Evolutionary conservation across 2,329 filamentous ascomycete species (phyloP).

Genomic region (Aspergillus sp.): DNA sequence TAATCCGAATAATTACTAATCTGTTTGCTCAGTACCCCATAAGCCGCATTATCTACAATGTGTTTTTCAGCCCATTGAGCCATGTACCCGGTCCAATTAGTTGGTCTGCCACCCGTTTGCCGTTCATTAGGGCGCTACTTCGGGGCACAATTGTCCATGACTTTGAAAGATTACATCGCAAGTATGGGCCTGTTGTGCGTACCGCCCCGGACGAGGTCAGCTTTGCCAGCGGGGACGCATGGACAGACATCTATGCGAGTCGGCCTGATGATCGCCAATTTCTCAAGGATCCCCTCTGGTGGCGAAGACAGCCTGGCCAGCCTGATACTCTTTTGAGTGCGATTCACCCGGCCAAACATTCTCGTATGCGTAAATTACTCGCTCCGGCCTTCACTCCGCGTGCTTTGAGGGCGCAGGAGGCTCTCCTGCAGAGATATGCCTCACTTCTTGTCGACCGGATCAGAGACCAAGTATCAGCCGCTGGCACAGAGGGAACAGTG

Average conservation of each 20-base stretch:
- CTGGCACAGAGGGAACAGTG: background rate
- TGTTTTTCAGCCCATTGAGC: no score
- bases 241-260: background rate
- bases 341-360: conserved; percentile 7
- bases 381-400: conserved; percentile 1
- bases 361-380: conserved; percentile 2
- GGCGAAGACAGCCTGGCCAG: conserved; percentile 7
- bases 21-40: no score
- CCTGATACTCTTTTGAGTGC: conserved; percentile 10
- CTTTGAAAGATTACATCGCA: no score
- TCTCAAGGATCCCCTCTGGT: conserved; percentile 12
- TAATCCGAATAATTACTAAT: no score
- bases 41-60: no score
- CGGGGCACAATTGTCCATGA: no score
- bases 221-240: no score
- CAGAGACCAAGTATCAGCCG: background rate
- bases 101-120: no score
- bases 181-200: no score
- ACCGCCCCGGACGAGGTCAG: no score
- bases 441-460: conserved; percentile 2
- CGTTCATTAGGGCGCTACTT: no score
- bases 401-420: conserved; percentile 1
- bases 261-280: background rate
- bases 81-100: no score
- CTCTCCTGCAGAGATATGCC: conserved; percentile 6